A percentile compares a stretch with the other conserved stretches of the same genome.
These are phyloP conservation scores for Bipolaris sorokiniana DNA, from an alignment of 2,329 filamentous ascomycete species.

Conservation along the genomic window DNA sequence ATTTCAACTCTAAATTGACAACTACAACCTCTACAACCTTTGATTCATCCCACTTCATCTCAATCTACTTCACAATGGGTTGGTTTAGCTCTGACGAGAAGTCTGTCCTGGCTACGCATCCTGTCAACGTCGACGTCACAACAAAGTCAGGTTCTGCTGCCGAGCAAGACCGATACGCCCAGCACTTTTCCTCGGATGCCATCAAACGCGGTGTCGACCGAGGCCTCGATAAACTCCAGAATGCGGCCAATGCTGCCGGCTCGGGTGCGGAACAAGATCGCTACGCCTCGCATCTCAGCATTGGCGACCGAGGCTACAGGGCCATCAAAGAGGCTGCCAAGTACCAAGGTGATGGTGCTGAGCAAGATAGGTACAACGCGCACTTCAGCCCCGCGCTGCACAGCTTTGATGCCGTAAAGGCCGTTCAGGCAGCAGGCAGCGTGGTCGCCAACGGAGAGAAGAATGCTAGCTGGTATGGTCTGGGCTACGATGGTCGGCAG, in stretches of 20 bases:
- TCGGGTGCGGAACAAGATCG: constrained; percentile 36
- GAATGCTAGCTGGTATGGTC: constrained; percentile 36
- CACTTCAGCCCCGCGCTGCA: constrained; percentile 36
- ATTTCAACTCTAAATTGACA: not conserved
- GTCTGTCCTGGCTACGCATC: constrained; percentile 23
- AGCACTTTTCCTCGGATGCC: constrained; percentile 34
- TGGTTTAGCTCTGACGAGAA: constrained; percentile 35
- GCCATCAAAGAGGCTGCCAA: constrained; percentile 23
- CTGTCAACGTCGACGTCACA: constrained; percentile 33
- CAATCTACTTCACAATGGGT: constrained; percentile 30
- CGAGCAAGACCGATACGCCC: constrained; percentile 42
- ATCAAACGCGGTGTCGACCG: constrained; percentile 30
- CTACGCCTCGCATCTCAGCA: constrained; percentile 27
- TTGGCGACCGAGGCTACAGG: constrained; percentile 19
- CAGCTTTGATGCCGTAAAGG: constrained; percentile 32
- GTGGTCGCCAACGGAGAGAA: constrained; percentile 32
- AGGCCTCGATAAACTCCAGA: constrained; percentile 27
- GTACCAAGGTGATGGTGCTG: constrained; percentile 36
- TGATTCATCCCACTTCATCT: not conserved
- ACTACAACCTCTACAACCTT: not conserved
- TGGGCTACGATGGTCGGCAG: constrained; percentile 41
- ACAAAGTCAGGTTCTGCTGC: constrained; percentile 37
- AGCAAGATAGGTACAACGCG: constrained; percentile 42
- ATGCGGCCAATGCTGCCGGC: constrained; percentile 21
- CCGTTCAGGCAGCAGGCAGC: constrained; percentile 31